These are phyloP conservation scores for Xylaria sp. DNA, from an alignment of 2,329 filamentous ascomycete species.

Conservation along the genomic window DNA sequence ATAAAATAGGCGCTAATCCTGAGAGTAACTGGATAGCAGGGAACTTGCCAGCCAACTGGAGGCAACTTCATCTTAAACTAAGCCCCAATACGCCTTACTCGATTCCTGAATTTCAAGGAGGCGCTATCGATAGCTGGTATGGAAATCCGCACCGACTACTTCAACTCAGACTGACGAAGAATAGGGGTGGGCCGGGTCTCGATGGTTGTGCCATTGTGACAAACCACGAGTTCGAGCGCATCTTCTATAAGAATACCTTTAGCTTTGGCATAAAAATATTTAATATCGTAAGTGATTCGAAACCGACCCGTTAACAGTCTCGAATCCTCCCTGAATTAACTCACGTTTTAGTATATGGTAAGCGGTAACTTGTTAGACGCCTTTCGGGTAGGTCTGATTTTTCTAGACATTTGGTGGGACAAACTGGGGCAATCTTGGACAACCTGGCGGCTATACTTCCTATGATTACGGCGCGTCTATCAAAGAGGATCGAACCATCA, in stretches of 20 bases:
- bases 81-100: slow-evolving; percentile 32
- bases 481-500: slow-evolving; percentile 70
- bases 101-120: slow-evolving; percentile 66
- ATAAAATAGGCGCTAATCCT: slow-evolving; percentile 51
- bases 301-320: too few relatives aligned
- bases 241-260: slow-evolving; percentile 78
- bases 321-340: neutral
- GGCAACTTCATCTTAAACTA: slow-evolving; percentile 27
- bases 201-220: slow-evolving; percentile 66
- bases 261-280: slow-evolving; percentile 62
- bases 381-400: neutral
- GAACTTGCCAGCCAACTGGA: slow-evolving; percentile 18
- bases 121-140: slow-evolving; percentile 41
- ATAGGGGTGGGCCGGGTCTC: slow-evolving; percentile 75
- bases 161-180: slow-evolving; percentile 72
- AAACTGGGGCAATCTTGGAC: slow-evolving; percentile 82
- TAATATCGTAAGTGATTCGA: slow-evolving; percentile 51
- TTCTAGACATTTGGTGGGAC: slow-evolving; percentile 72
- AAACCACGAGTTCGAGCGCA: slow-evolving; percentile 75
- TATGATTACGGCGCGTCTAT: slow-evolving; percentile 66
- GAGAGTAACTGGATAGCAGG: slow-evolving; percentile 33
- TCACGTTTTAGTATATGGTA: slow-evolving; percentile 59
- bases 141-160: neutral
- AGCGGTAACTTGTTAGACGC: neutral
- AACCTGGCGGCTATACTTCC: slow-evolving; percentile 67